Base-by-base conservation (phyloP, 192 early-diverging fungal species). In the Coemansia sp. region DNA sequence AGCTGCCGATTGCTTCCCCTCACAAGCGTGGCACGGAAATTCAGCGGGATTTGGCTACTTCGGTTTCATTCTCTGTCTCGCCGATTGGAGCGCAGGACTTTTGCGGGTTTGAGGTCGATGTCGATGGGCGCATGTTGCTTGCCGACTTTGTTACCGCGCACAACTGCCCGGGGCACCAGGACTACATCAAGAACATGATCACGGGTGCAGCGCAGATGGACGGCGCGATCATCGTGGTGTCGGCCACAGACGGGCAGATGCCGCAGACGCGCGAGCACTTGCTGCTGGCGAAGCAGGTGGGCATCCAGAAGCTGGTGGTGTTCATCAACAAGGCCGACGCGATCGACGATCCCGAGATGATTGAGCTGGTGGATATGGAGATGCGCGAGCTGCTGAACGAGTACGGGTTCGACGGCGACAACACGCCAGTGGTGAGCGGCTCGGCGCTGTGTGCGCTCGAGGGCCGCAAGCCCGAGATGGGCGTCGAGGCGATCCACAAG, bases 151-250 rank as follows among this genome's bases (percentile, higher is more conserved):
- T 70, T 4, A 57, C 60, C 8, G 68, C 47, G n/a, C 59, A 69
- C 47, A 70, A 70, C 61, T 71, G 93, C 75, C 97, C 97, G 32
- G 97, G 97, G 38, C 97, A 99, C 83, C 89, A 92, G 50, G 97
- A 99, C 84, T 99, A 95, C 79, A 98, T 99, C 75, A 99, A 99
- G 83, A 93, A 93, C 83, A 91, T 93, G 88, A 93, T 93, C 76
- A 95, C 95, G 69, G 95, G 97, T 70, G 94, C 97, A 49, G 92
- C 97, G 30, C 91, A 94, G 69, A 88, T 89, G 92, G 96, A 99
- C 68, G 93, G 94, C 58, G 96, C 92, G 36, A 99, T 99, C 50
- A 93, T 99, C 69, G 91, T 97, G 27, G 93, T 99, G 11, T 94
- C 96, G 22, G 93, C 96, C 38, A 96, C 92, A 25, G 94, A 99